Evolutionary conservation across 805 yeast species (phyloP), one percentile per base, ranked within the genome.

Genomic region (Debaryomyces hansenii): DNA sequence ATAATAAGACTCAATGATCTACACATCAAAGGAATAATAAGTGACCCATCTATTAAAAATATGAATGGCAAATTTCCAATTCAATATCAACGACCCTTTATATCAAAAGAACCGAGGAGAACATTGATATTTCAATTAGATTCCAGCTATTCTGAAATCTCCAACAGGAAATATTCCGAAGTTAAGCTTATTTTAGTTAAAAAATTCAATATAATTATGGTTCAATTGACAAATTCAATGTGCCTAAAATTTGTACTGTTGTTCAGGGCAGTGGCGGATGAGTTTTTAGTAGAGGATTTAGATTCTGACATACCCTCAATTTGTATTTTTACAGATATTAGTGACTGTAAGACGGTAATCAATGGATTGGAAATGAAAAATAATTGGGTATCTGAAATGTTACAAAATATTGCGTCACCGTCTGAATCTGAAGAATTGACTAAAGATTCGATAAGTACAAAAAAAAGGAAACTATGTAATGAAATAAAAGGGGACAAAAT

Each of bases 1-100:
- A 53, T 80, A 0, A 46, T 88, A 2, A 61, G 71, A 21, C 48
- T 83, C 32, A 53, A 60, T 31, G 84, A 85, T 59, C 36, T 84
- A 15, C 67, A 66, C 40, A 58, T 61, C 20, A 60, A 63, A 27
- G 78, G 82, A 1, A 41, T 72, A 15, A 21, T 52, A 20, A 57
- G 60, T 41, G 46, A 41, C 20, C 55, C 57, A 2, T 41, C 42
- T 7, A 59, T 54, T 29, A 43, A 47, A 31, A 32, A 42, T 5
- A 7, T 9, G n/a, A 15, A 20, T 5, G 18, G 42, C 6, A 33
- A 24, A 20, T 46, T 45, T 10, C 63, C 66, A 3, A 18, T 62
- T 16, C 49, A 50, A 34, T 73, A 72, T 48, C 52, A 54, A 16
- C 50, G 77, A 40, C 78, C 77, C 1, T 58, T 51, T 49, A 51